Conservation (phyloP, 192 early-diverging fungal genomes). For the Nowakowskiella sp. region DNA sequence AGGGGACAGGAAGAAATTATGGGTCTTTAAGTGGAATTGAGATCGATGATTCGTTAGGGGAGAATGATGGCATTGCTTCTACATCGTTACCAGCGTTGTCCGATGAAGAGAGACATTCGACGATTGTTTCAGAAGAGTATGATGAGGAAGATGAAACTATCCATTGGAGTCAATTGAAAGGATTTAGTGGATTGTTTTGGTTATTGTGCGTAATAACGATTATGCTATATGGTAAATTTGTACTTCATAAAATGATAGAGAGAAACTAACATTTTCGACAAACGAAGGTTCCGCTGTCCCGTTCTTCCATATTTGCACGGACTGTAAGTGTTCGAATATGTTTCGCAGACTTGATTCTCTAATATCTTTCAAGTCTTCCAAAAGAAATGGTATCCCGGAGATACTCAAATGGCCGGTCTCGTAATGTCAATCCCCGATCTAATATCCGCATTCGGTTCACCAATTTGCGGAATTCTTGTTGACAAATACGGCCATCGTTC, state of each 20-base stretch:
- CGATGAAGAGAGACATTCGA: slow-evolving; percentile 5
- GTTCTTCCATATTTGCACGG: slow-evolving; percentile 54
- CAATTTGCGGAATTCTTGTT: slow-evolving; percentile 44
- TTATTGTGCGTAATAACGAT: slow-evolving; percentile 42
- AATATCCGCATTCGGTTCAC: slow-evolving; percentile 50
- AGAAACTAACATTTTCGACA: neutral
- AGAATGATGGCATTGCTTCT: too few species aligned
- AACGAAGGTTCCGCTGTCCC: slow-evolving; percentile 36
- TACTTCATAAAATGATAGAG: too few species aligned
- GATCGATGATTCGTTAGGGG: too few species aligned
- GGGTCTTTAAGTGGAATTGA: too few species aligned
- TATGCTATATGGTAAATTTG: slow-evolving; percentile 36
- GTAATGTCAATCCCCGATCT: slow-evolving; percentile 59
- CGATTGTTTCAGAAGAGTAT: slow-evolving; percentile 21
- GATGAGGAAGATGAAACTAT: slow-evolving; percentile 38
- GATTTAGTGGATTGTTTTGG: slow-evolving; percentile 37
- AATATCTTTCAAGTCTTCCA: slow-evolving; percentile 49
- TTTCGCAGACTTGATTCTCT: neutral
- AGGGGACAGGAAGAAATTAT: neutral
- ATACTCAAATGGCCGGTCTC: slow-evolving; percentile 46
- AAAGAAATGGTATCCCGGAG: slow-evolving; percentile 49
- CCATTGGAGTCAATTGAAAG: slow-evolving; percentile 22
- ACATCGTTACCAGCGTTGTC: too few species aligned
- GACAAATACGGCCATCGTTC: slow-evolving; percentile 46
- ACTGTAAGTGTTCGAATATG: slow-evolving; percentile 52